phyloP scores from a whole-genome alignment of 2,329 filamentous ascomycete species.

The Coleophoma eucalyptorum region DNA sequence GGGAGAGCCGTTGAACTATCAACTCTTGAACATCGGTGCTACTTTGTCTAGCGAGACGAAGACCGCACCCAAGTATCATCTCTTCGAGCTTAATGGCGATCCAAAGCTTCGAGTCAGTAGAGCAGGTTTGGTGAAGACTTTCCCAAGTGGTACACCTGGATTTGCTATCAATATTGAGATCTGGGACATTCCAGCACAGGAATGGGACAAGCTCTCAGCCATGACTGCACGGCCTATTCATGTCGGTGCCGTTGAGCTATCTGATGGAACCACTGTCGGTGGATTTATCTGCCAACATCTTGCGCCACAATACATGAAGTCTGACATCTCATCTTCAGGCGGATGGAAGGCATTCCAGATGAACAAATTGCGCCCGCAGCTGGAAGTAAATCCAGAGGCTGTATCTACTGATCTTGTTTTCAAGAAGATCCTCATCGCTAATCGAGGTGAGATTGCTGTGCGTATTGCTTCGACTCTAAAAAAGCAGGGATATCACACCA shows the following conservation, averaged over 20 bases:
- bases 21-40: slow-evolving; percentile 28
- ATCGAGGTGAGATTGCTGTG: slow-evolving; percentile 56
- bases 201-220: slow-evolving; percentile 27
- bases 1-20: slow-evolving; percentile 30
- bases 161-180: slow-evolving; percentile 30
- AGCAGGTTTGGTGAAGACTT: slow-evolving; percentile 28
- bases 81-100: slow-evolving; percentile 21
- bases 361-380: background rate
- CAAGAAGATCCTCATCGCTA: slow-evolving; percentile 5
- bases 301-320: background rate
- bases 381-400: background rate
- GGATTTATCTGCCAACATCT: slow-evolving; percentile 32
- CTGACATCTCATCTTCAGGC: background rate
- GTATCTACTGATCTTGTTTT: background rate
- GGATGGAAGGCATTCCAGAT: background rate
- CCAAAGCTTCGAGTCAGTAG: slow-evolving; percentile 16
- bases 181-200: slow-evolving; percentile 27
- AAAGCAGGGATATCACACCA: slow-evolving; percentile 39
- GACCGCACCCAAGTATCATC: slow-evolving; percentile 26
- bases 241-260: slow-evolving; percentile 32
- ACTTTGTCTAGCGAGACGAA: slow-evolving; percentile 18
- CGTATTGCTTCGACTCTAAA: slow-evolving; percentile 52
- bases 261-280: slow-evolving; percentile 28
- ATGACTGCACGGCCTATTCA: slow-evolving; percentile 30
- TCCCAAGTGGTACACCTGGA: slow-evolving; percentile 12